A percentile compares a stretch with the other conserved stretches of the same genome.
phyloP scores from a whole-genome alignment of 2,329 filamentous ascomycete species.

The Fusarium falciforme region DNA sequence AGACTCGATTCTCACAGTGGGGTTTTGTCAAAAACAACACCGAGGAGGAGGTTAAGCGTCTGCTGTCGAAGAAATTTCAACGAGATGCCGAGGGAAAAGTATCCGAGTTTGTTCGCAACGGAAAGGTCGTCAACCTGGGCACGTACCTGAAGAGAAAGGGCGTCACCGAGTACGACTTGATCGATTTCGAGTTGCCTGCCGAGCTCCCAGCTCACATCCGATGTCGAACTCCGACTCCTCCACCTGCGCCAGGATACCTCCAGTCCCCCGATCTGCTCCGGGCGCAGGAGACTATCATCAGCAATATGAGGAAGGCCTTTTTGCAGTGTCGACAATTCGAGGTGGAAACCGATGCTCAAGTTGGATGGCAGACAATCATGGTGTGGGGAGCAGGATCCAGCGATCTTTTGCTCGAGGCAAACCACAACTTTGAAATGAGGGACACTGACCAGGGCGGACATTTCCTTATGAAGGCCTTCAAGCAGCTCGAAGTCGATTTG shows the following conservation, averaged over 20 bases:
- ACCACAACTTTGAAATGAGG: constrained; percentile 55
- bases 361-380: constrained; percentile 56
- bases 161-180: constrained; percentile 63
- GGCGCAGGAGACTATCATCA: constrained; percentile 57
- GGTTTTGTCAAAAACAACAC: constrained; percentile 67
- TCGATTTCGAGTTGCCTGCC: constrained; percentile 57
- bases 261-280: constrained; percentile 57
- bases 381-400: constrained; percentile 58
- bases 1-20: constrained; percentile 66
- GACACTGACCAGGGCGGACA: constrained; percentile 55
- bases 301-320: constrained; percentile 58
- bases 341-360: constrained; percentile 50
- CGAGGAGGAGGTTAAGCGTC: constrained; percentile 62
- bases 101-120: constrained; percentile 64
- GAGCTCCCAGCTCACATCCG: constrained; percentile 57
- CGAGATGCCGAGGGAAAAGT: constrained; percentile 65
- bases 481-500: constrained; percentile 56
- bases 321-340: constrained; percentile 58
- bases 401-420: constrained; percentile 57
- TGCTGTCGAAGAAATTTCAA: constrained; percentile 64
- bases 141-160: constrained; percentile 65
- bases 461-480: constrained; percentile 56
- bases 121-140: constrained; percentile 62
- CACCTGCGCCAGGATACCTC: constrained; percentile 55
- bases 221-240: constrained; percentile 59